A percentile compares a stretch with the other conserved stretches of the same genome.
These are phyloP conservation scores for Neophaeococcomyces aloes DNA, from an alignment of 2,329 filamentous ascomycete genomes.

Conservation along the genomic window DNA sequence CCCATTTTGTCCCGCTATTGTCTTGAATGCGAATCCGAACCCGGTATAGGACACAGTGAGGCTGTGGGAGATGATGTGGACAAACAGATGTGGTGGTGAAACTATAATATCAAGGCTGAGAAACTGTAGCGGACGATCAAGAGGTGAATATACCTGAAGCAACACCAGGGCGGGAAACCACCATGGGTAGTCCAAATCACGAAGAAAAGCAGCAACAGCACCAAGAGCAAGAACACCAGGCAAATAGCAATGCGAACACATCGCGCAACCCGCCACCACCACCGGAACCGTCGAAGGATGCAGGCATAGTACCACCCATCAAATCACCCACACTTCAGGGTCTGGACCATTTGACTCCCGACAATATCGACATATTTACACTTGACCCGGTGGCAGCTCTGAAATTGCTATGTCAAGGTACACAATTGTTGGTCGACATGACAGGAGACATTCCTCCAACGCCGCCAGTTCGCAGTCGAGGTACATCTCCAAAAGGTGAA, in stretches of 20 bases:
- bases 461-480: slow-evolving; percentile 39
- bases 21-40: no score
- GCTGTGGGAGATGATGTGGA: slow-evolving; percentile 1
- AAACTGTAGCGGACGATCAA: neutral
- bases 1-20: no score
- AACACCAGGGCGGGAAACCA: neutral
- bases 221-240: neutral
- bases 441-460: slow-evolving; percentile 65
- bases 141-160: neutral
- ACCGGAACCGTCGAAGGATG: slow-evolving; percentile 22
- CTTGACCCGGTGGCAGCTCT: slow-evolving; percentile 65
- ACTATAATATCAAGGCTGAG: neutral
- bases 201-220: slow-evolving; percentile 2
- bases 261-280: slow-evolving; percentile 15
- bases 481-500: slow-evolving; percentile 10
- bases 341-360: slow-evolving; percentile 21
- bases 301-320: slow-evolving; percentile 20
- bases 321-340: slow-evolving; percentile 27
- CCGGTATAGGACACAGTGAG: no score
- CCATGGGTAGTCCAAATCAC: slow-evolving; percentile 7
- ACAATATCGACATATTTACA: slow-evolving; percentile 56
- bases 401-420: slow-evolving; percentile 61
- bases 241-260: neutral
- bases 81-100: neutral
- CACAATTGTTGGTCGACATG: slow-evolving; percentile 42